Evolutionary conservation across 83 land plant species (phyloP).

Genomic region (Isoetes engelmannii): DNA sequence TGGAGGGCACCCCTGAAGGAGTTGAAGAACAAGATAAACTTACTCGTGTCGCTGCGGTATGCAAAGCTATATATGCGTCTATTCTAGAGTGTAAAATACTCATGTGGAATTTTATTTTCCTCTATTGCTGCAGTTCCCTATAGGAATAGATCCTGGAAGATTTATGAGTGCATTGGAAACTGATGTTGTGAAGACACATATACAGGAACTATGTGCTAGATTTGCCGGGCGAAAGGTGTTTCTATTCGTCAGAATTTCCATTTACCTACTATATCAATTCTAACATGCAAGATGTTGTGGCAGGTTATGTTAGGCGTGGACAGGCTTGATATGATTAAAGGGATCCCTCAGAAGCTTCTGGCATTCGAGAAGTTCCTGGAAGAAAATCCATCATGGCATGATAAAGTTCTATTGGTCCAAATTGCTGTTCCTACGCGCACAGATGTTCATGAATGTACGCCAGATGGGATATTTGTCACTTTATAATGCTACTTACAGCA

Average conservation of each 20-base stretch:
- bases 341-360: constrained; percentile 91
- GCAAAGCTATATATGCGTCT: too few relatives aligned
- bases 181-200: constrained; percentile 58
- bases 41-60: constrained; percentile 88
- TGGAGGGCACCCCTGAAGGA: constrained; percentile 97
- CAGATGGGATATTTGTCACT: too few relatives aligned
- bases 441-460: constrained; percentile 92
- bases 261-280: too few relatives aligned
- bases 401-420: constrained; percentile 85
- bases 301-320: constrained; percentile 98
- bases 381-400: constrained; percentile 78
- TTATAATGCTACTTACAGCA: too few relatives aligned
- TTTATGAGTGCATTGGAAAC: constrained; percentile 73
- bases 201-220: constrained; percentile 57
- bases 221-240: constrained; percentile 79
- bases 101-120: too few relatives aligned
- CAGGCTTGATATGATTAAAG: constrained; percentile 95
- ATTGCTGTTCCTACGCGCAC: constrained; percentile 98
- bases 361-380: constrained; percentile 97
- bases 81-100: too few relatives aligned
- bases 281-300: not conserved
- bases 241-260: not conserved
- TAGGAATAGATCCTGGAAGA: constrained; percentile 87
- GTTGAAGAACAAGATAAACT: constrained; percentile 95
- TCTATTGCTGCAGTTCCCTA: constrained; percentile 62